Base-by-base conservation (phyloP, 768 basidiomycete species). In the Agrocybe pediades region DNA sequence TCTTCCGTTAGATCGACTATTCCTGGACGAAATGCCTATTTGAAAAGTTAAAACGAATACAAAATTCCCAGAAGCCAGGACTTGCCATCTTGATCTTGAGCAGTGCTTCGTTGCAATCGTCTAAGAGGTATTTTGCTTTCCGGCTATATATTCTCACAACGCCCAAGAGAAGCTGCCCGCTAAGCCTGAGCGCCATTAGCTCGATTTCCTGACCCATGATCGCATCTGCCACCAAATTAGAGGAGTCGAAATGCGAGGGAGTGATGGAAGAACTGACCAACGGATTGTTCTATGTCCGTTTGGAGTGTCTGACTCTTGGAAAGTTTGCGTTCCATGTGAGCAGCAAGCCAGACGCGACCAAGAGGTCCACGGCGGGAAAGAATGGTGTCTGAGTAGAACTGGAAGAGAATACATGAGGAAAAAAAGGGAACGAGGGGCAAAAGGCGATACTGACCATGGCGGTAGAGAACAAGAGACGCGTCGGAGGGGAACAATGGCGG, bases 261-360 rank as follows among this genome's bases (percentile, higher is more conserved):
- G 16, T 8, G 6, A 9, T 25, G 4, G 16, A 11, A 5, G 56
- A n/a, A 36, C 50, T 43, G 60, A 88, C 92, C 92, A 61, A 96
- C 93, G 50, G 92, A 90, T 68, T 98, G 86, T 60, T 90, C 93
- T 49, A 99, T 97, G 71, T 97, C 92, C 0, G 95, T 95, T 65
- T 95, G 91, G 2, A 97, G 74, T 1, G 96, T 94, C 69, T 96
- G 93, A 23, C 88, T 86, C 73, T 98, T 99, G 62, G 92, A 94
- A 64, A 99, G 86, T 76, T 98, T 98, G 65, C 93, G 86, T 72
- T 98, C 95, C 87, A 96, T 95, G 79, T 98, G 96, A 1, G 97
- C 96, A 39, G 96, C 95, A 49, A 99, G 88, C 97, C 97, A 99
- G 78, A 99, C 94, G 75, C 88, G 92, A 29, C 94, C 96, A 33